Percentiles rank a stretch among this genome's conserved stretches.
Conservation (phyloP, 2,329 filamentous ascomycete species). For the Colletotrichum horii region DNA sequence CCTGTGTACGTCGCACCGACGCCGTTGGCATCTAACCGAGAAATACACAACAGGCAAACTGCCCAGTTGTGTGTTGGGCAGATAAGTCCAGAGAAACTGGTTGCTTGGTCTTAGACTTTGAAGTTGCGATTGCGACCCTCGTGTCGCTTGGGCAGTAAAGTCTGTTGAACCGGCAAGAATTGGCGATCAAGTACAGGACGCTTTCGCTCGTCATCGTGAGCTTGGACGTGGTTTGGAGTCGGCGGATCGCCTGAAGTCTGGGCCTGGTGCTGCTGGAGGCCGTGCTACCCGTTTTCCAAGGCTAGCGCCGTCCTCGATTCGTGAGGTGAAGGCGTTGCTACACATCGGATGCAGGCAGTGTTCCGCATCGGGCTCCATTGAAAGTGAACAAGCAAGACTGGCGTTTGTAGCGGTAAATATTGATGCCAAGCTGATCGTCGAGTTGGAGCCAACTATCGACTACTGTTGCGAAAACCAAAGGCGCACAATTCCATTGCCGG, state of each 20-base stretch:
- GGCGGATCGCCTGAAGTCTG: not conserved
- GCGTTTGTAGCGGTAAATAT: fast-evolving
- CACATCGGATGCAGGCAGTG: not conserved
- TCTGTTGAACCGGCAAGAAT: not conserved
- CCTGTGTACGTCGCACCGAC: not conserved
- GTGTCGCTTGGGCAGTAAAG: not conserved
- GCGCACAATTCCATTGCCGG: not conserved
- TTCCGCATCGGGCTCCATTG: not conserved
- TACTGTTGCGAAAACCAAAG: not conserved
- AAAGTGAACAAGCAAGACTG: too few species aligned
- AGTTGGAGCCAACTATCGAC: not conserved
- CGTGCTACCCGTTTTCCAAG: not conserved
- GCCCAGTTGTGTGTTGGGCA: not conserved
- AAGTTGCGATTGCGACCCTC: not conserved
- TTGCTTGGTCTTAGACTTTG: not conserved
- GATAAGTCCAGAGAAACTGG: not conserved
- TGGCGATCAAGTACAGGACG: not conserved
- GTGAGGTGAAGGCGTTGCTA: not conserved
- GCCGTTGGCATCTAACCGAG: not conserved
- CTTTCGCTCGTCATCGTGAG: not conserved
- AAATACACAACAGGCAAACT: not conserved
- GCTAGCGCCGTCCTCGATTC: not conserved
- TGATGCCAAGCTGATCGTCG: not conserved
- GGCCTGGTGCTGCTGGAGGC: not conserved
- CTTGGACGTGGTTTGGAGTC: not conserved